Evolutionary conservation across 805 yeast genomes (phyloP).

Genomic region (Jamesozyma piceae): DNA sequence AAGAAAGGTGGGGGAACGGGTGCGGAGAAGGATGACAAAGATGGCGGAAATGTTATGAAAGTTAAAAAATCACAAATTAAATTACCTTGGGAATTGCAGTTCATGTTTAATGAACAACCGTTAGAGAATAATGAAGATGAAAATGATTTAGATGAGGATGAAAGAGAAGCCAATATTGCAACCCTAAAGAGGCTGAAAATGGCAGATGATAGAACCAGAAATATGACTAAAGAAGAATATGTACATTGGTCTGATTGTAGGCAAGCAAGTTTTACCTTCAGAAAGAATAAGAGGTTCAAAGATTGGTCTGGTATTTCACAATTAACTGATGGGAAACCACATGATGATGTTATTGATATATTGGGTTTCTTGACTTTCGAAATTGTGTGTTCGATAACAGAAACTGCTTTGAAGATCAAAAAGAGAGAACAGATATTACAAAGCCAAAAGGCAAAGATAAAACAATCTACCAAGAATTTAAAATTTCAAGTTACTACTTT

Average conservation of each 20-base stretch:
- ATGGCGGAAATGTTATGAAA: conserved; percentile 38
- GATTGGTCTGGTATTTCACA: conserved; percentile 92
- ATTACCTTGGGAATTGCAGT: conserved; percentile 91
- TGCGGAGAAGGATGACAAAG: conserved; percentile 33
- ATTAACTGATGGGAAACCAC: conserved; percentile 81
- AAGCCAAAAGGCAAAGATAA: conserved; percentile 31
- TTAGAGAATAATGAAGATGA: conserved; percentile 58
- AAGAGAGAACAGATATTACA: conserved; percentile 49
- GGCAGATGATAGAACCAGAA: conserved; percentile 87
- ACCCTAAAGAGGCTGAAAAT: conserved; percentile 80
- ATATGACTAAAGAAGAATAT: conserved; percentile 94
- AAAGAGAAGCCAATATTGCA: conserved; percentile 78
- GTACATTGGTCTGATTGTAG: conserved; percentile 99
- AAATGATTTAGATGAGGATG: conserved; percentile 74
- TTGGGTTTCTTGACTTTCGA: conserved; percentile 93
- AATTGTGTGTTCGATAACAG: conserved; percentile 89
- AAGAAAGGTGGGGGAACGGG: conserved; percentile 19
- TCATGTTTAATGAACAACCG: conserved; percentile 88
- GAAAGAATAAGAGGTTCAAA: conserved; percentile 86
- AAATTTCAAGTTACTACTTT: conserved; percentile 34
- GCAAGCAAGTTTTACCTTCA: conserved; percentile 91
- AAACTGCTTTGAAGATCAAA: conserved; percentile 77
- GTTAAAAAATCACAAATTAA: conserved; percentile 70
- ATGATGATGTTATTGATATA: conserved; percentile 93
- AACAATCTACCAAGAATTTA: conserved; percentile 26